Conservation (phyloP, 1,284 basidiomycete genomes). For the Taiwanofungus camphoratus region DNA sequence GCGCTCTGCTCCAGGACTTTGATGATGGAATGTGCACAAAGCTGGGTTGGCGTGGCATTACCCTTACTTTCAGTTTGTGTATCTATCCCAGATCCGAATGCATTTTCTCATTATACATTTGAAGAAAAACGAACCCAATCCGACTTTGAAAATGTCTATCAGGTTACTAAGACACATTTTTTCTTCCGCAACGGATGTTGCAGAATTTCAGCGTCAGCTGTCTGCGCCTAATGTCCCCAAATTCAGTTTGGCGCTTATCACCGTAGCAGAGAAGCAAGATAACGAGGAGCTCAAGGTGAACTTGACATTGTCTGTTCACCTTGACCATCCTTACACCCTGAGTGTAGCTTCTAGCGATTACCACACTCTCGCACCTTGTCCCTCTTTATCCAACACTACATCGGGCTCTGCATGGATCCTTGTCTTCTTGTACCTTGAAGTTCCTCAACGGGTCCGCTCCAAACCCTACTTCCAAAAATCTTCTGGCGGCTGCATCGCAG, state of each 20-base stretch:
- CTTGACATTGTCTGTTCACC: not conserved
- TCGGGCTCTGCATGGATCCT: constrained; percentile 41
- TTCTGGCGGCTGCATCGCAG: constrained; percentile 46
- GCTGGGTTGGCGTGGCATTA: constrained; percentile 60
- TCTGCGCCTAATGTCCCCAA: constrained; percentile 66
- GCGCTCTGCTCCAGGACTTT: constrained; percentile 47
- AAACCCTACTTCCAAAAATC: constrained; percentile 30
- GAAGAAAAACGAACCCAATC: constrained; percentile 64
- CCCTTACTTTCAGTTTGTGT: constrained; percentile 62
- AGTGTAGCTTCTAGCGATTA: constrained; percentile 44
- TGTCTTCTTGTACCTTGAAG: constrained; percentile 48
- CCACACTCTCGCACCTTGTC: constrained; percentile 51
- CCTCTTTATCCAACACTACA: constrained; percentile 61
- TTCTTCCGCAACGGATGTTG: constrained; percentile 45
- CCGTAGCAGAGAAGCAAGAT: constrained; percentile 45
- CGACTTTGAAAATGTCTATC: constrained; percentile 53
- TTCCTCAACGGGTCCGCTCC: constrained; percentile 51
- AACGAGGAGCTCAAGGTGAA: constrained; percentile 50
- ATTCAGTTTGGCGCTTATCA: constrained; percentile 52
- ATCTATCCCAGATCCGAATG: constrained; percentile 17
- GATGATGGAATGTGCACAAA: constrained; percentile 64
- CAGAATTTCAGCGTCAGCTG: constrained; percentile 75
- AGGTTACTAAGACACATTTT: constrained; percentile 59
- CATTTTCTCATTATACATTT: constrained; percentile 17
- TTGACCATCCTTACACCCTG: not conserved